phyloP scores from a whole-genome alignment of 2,329 filamentous ascomycete genomes.

The Penicillium sp. region DNA sequence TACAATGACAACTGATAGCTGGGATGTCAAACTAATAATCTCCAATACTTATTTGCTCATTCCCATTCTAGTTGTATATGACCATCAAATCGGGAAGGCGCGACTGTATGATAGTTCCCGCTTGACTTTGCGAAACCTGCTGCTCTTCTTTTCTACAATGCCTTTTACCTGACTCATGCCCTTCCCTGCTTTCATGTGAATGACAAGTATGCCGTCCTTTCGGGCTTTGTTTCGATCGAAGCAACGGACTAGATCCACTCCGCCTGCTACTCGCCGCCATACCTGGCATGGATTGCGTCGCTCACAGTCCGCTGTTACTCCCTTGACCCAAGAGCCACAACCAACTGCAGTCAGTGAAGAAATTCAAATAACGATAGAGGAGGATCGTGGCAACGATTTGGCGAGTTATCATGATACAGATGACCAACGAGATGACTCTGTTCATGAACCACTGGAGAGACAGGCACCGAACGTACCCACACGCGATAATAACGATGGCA shows the following conservation, averaged over 20 bases:
- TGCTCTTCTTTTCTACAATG: background rate
- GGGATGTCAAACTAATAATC: too few relatives aligned
- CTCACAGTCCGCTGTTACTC: slow-evolving; percentile 5
- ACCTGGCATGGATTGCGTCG: slow-evolving; percentile 13
- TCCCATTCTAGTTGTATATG: background rate
- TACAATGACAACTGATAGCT: too few relatives aligned
- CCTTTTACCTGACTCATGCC: background rate
- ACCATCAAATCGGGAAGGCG: background rate
- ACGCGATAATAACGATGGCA: background rate
- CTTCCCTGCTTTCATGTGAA: background rate
- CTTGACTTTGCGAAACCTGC: background rate
- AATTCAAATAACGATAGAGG: too few relatives aligned
- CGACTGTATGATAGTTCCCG: background rate
- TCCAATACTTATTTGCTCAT: background rate
- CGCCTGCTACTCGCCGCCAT: slow-evolving; percentile 8
- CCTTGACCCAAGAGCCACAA: slow-evolving; percentile 11
- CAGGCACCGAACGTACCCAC: background rate
- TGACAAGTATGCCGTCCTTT: slow-evolving; percentile 15
- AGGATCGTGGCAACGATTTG: background rate
- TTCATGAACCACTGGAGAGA: background rate
- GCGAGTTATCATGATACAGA: background rate
- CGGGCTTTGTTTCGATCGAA: slow-evolving; percentile 10
- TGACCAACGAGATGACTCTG: background rate
- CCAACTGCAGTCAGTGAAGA: background rate
- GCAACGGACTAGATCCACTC: background rate